phyloP scores from a whole-genome alignment of 495 filamentous ascomycete genomes.

The Acidiella bohemica region DNA sequence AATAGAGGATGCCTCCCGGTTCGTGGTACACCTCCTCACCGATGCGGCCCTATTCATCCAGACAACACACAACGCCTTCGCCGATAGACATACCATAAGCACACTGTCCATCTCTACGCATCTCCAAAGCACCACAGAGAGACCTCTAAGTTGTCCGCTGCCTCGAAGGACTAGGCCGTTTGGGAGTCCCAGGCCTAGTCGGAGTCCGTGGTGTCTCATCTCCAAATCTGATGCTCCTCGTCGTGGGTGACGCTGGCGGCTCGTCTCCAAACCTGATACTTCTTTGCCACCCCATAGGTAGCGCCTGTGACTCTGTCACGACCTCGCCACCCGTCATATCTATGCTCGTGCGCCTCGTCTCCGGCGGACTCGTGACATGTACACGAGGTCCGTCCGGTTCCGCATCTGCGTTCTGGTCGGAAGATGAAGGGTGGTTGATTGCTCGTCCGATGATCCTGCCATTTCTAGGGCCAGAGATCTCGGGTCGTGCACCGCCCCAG shows the following conservation, averaged over 20 bases:
- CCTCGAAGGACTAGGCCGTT: too few species aligned
- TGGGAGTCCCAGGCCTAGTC: too few species aligned
- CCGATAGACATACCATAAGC: too few species aligned
- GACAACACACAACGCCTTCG: too few species aligned
- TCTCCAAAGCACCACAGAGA: too few species aligned
- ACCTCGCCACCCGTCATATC: background rate
- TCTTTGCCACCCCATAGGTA: slow-evolving; percentile 6
- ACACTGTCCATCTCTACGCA: too few species aligned
- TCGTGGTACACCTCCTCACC: too few species aligned
- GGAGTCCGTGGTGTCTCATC: background rate
- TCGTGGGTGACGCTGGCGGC: background rate
- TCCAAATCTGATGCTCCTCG: background rate
- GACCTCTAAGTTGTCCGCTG: too few species aligned
- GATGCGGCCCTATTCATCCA: too few species aligned
- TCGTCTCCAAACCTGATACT: slow-evolving; percentile 12
- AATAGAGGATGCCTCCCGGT: too few species aligned
- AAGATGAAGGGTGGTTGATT: slow-evolving; percentile 9
- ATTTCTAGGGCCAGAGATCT: slow-evolving; percentile 16
- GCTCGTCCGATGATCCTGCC: slow-evolving; percentile 14
- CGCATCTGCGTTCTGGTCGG: background rate
- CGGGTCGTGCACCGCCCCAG: slow-evolving; percentile 8
- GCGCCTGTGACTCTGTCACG: background rate
- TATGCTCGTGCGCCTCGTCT: background rate
- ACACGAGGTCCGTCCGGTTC: slow-evolving; percentile 2
- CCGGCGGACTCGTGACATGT: background rate